These are phyloP conservation scores for Xerophyta viscosa DNA, from an alignment of 106 monocot species.

Conservation along the genomic window DNA sequence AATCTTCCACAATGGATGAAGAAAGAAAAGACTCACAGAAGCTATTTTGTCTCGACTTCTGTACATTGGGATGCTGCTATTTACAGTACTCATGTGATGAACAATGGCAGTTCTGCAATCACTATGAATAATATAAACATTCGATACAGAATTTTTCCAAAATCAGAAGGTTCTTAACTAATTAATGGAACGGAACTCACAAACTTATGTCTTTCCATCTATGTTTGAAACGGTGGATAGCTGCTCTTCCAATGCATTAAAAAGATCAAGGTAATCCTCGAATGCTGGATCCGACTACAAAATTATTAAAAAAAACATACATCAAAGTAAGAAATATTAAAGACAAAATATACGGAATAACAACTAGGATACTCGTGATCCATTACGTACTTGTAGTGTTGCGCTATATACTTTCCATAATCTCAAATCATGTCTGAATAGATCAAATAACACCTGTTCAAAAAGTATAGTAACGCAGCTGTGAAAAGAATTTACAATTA, in stretches of 20 bases:
- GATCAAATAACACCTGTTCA: constrained; percentile 83
- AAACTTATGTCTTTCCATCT: constrained; percentile 4
- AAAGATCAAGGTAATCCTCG: constrained; percentile 79
- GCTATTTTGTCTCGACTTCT: no score
- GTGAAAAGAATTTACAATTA: background rate
- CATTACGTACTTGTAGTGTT: constrained; percentile 57
- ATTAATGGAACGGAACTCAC: no score
- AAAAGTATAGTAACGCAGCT: background rate
- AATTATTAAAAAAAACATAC: background rate
- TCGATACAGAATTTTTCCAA: no score
- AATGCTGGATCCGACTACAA: constrained; percentile 82
- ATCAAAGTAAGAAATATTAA: background rate
- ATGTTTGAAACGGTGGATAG: constrained; percentile 45
- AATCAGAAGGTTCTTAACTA: no score
- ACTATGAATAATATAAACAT: no score
- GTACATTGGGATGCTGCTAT: no score
- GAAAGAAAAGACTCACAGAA: no score
- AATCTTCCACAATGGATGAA: no score
- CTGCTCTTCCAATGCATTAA: constrained; percentile 62
- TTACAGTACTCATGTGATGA: no score
- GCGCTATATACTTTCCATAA: constrained; percentile 89
- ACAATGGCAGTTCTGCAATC: no score
- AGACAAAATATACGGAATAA: no score
- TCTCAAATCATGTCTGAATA: constrained; percentile 80
- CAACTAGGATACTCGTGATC: background rate